phyloP scores from a whole-genome alignment of 2,329 filamentous ascomycete species.

The Cadophora sp. region DNA sequence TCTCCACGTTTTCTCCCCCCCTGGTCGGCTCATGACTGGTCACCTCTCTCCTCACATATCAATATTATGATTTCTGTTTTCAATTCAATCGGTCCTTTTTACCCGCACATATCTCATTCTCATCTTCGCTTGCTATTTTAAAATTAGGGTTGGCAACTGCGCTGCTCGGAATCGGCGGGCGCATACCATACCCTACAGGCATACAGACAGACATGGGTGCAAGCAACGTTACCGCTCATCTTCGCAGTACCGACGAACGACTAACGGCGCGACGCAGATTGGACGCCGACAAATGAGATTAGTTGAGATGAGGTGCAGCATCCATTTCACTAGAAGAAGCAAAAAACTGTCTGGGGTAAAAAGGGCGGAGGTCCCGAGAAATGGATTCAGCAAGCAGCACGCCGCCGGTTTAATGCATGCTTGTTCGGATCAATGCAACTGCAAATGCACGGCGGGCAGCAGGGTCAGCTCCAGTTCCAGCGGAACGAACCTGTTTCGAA shows the following conservation, averaged over 20 bases:
- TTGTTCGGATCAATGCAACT: conserved; percentile 12
- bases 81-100: conserved; percentile 11
- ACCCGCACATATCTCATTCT: neutral
- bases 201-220: neutral
- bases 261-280: neutral
- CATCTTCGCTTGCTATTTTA: conserved; percentile 3
- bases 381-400: neutral
- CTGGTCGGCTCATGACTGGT: neutral
- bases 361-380: conserved; percentile 5
- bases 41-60: neutral
- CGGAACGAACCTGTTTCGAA: conserved; percentile 2
- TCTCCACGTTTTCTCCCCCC: conserved; percentile 11
- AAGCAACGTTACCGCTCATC: conserved; percentile 12
- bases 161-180: neutral
- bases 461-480: neutral
- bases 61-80: neutral
- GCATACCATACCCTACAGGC: neutral
- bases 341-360: neutral
- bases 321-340: conserved; percentile 1
- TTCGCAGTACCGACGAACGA: neutral
- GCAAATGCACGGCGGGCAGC: neutral
- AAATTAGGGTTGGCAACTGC: neutral
- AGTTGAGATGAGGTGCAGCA: neutral
- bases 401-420: neutral
- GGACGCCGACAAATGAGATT: neutral